Evolutionary conservation across 2,329 filamentous ascomycete genomes (phyloP), one percentile per base, ranked within the genome.

Genomic region (Domatiomyces globalis): DNA sequence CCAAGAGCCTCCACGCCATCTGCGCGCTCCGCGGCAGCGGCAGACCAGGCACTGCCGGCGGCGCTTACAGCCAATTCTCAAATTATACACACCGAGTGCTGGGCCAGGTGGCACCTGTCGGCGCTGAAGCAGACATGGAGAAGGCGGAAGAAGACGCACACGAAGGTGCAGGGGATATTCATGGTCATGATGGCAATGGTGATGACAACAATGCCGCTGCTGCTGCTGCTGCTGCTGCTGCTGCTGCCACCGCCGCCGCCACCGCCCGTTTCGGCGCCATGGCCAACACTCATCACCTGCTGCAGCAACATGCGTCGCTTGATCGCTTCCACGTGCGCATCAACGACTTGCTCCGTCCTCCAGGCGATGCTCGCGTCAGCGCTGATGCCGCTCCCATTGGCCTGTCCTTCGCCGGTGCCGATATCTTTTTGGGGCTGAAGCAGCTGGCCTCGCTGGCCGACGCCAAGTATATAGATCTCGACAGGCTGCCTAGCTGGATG

Each of bases 401-500:
- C 2, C 66, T 94, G 8, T 81, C 79, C 0, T 85, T 95, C 55
- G 77, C 82, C 42, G 88, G 88, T 0, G 67, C 75, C 0, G 86
- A 94, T 63, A 81, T 94, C 2, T 90, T 94, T 68, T 82, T 83
- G 0, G 88, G 88, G 0, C 74, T 94, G 20, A 76, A 86, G 46
- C 80, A 84, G 61, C 73, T 94, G 29, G 84, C 90, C 0, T 87
- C 94, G 65, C 70, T 78, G 15, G 87, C 86, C 0, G 74, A 85
- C 48, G 29, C 49, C 18, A 25, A 43, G 15, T 58, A 71, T 4
- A 71, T 94, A 22, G 80, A 94, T 63, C 83, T 86, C 1, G 76
- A 81, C 61, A 78, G 73, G 50, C 89, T 94, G 84, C 87, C 88
- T 0, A 84, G 84, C 0, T 94, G 87, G 87, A 83, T 94, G 82